Evolutionary conservation across 352 stramenopile genomes (phyloP), one percentile per base, ranked within the genome.

Genomic region (Pythium vanterpoolii): DNA sequence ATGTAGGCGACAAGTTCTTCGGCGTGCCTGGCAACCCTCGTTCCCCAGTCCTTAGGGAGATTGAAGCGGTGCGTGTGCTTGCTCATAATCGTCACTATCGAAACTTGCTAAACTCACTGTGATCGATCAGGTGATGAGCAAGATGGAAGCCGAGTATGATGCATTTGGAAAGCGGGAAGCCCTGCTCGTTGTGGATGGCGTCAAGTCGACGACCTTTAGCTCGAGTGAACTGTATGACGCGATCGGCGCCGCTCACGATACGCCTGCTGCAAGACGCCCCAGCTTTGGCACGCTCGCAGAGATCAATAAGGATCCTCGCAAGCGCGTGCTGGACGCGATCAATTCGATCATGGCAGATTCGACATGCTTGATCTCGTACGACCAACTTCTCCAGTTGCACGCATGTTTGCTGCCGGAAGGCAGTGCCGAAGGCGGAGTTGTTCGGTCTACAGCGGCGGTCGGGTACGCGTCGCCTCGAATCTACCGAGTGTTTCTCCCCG

Each of bases 401-500:
- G 49, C 71, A 33, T 84, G 72, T n/a, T 60, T 92, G 4, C 47
- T 90, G 4, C 63, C 74, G 16, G 68, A 56, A 2, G 68, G 66
- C 2, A 85, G 68, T 11, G 64, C 62, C 5, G 71, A 87, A 33
- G 73, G 56, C n/a, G 83, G 83, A 0, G 65, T 86, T 0, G 56
- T 87, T 36, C 78, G 83, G 19, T 73, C 77, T 0, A 73, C 79
- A 24, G 62, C 83, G 13, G 83, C 83, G 0, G 83, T 93, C 16
- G 83, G 83, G 13, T 93, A 89, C 40, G 81, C 83, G 1, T 91
- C 83, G 3, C 68, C 81, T 43, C 83, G 80, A 1, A 91, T 91
- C 56, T 93, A 93, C 56, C 79, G 83, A 21, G 83, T 93, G 13
- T 93, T 93, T 50, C 46, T 93, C 7, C 83, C 83, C 0, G 72